Base-by-base conservation (phyloP, 768 basidiomycete genomes). In the Leccinum broughii region DNA sequence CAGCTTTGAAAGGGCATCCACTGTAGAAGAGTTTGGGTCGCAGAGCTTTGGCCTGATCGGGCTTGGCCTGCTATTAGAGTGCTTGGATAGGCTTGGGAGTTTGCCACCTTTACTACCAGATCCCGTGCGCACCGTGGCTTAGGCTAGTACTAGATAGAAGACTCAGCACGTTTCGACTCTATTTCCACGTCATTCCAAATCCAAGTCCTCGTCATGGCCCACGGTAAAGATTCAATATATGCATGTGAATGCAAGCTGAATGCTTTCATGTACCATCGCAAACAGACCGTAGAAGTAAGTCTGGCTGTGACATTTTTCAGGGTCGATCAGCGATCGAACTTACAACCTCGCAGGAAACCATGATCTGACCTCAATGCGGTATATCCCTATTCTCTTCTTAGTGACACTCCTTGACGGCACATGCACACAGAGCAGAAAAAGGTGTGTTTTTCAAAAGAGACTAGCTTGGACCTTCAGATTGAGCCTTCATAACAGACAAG, bases 11-110 rank as follows among this genome's bases (percentile, higher is more conserved):
- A 76, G 78, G 54, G 68, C 68, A 24, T 74, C 72, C 6, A 10
- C 44, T 13, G 61, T 14, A 8, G 67, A 65, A 48, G 70, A 74
- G 11, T 82, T 83, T 66, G 86, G 85, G 14, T 76, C 80, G 3
- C 78, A 83, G 58, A 91, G 88, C 63, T 92, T 92, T 69, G 84
- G 86, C 7, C 66, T 93, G 49, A 78, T 92, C 52, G 83, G 84
- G 0, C 75, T 92, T 44, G 80, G 80, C 11, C 71, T 80, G 5
- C 78, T 89, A 32, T 79, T 89, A 57, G 83, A 88, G 53, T 84
- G 79, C 61, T 71, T 90, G 64, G 83, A 84, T 37, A 72, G 70
- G 51, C 68, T 81, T 14, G 73, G 71, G 22, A 61, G 68, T 51
- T 54, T 77, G 37, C 70, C 71, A 2, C 70, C 71, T 35, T 37